Evolutionary conservation across 2,329 filamentous ascomycete genomes (phyloP).

Genomic region (Talaromyces piceae): DNA sequence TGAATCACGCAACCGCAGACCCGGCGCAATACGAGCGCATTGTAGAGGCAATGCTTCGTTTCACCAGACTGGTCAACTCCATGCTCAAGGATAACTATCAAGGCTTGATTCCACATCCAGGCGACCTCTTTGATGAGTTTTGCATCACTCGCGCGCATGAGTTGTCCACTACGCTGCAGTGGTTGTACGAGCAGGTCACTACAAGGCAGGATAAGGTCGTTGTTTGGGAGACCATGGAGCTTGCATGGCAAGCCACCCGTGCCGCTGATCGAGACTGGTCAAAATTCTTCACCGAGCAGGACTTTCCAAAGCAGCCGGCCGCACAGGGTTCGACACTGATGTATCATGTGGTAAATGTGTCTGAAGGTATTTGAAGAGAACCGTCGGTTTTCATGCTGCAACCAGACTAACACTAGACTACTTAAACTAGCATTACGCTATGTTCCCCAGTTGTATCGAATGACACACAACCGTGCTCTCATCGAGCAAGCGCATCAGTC

Average conservation of each 20-base stretch:
- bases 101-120: slow-evolving; percentile 9
- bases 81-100: slow-evolving; percentile 11
- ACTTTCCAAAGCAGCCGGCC: slow-evolving; percentile 10
- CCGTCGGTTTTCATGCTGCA: neutral
- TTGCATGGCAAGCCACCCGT: slow-evolving; percentile 11
- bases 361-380: slow-evolving; percentile 1
- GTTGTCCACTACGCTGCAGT: slow-evolving; percentile 10
- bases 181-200: slow-evolving; percentile 10
- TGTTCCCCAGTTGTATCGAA: slow-evolving; percentile 10
- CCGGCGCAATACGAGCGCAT: slow-evolving; percentile 10
- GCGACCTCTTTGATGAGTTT: slow-evolving; percentile 10
- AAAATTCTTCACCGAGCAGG: slow-evolving; percentile 9
- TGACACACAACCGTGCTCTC: slow-evolving; percentile 7
- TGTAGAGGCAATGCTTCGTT: slow-evolving; percentile 7
- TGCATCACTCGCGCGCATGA: slow-evolving; percentile 11
- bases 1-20: slow-evolving; percentile 10
- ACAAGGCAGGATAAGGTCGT: slow-evolving; percentile 8
- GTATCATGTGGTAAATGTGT: slow-evolving; percentile 11
- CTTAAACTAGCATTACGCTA: slow-evolving; percentile 7
- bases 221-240: slow-evolving; percentile 12
- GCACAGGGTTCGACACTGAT: slow-evolving; percentile 9
- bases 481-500: slow-evolving; percentile 7
- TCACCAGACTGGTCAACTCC: slow-evolving; percentile 6
- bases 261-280: slow-evolving; percentile 10
- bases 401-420: neutral